phyloP scores from a whole-genome alignment of 352 stramenopile species.

The Phytophthora litchii region DNA sequence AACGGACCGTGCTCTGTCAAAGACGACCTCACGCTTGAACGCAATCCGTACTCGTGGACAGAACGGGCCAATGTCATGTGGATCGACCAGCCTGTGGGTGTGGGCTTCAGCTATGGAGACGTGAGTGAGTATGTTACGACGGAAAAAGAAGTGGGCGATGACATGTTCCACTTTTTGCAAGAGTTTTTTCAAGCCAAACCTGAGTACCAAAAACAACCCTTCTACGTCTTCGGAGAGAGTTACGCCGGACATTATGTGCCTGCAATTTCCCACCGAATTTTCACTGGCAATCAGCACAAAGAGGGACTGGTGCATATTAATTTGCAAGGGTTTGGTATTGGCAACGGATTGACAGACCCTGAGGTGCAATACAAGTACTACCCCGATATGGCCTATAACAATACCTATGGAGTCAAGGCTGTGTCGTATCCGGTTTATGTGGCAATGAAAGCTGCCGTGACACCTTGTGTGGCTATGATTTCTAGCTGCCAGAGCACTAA shows the following conservation, averaged over 20 bases:
- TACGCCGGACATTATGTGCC: constrained; percentile 95
- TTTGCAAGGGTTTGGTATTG: constrained; percentile 93
- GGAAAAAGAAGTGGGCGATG: constrained; percentile 93
- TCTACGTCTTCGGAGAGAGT: constrained; percentile 96
- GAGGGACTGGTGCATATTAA: constrained; percentile 80
- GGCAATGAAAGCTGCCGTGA: constrained; percentile 69
- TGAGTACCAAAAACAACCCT: constrained; percentile 89
- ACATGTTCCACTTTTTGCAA: constrained; percentile 97
- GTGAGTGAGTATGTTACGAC: constrained; percentile 88
- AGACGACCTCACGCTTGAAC: constrained; percentile 84
- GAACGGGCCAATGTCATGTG: constrained; percentile 95
- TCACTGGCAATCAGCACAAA: constrained; percentile 67
- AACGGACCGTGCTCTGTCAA: constrained; percentile 97
- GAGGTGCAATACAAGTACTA: constrained; percentile 89
- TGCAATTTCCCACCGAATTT: constrained; percentile 81
- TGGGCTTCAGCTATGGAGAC: constrained; percentile 94
- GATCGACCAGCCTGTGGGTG: constrained; percentile 95
- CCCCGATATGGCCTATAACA: constrained; percentile 92
- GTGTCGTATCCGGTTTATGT: constrained; percentile 66
- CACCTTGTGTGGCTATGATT: constrained; percentile 81
- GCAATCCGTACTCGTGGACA: constrained; percentile 95
- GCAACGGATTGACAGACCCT: constrained; percentile 96
- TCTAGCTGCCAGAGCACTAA: constrained; percentile 82
- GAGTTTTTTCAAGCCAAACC: constrained; percentile 91
- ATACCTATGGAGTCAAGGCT: constrained; percentile 82